Evolutionary conservation across 2,329 filamentous ascomycete species (phyloP).

Genomic region (Claviceps lovelessii): DNA sequence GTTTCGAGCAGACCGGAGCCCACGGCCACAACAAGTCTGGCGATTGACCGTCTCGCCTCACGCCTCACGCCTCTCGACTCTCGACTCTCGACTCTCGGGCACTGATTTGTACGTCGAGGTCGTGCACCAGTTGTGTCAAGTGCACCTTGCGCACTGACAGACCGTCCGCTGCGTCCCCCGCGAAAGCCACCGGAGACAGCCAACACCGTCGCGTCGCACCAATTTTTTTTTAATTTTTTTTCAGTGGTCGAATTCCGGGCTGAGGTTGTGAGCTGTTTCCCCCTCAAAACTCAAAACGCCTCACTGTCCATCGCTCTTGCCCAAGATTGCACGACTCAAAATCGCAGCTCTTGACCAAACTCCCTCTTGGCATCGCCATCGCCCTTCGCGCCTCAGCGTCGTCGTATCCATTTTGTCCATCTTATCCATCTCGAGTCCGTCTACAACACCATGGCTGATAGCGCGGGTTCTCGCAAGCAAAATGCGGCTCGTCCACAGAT

Average conservation of each 20-base stretch:
- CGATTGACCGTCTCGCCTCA: no score
- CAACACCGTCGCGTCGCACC: neutral
- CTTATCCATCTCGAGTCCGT: neutral
- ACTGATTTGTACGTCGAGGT: no score
- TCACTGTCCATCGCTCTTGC: neutral
- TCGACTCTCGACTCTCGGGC: no score
- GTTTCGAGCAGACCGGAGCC: no score
- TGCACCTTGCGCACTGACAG: no score
- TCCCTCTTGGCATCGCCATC: neutral
- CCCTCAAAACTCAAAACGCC: neutral
- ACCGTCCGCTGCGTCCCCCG: neutral
- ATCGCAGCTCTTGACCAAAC: neutral
- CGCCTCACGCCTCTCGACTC: no score
- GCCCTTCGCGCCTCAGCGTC: neutral
- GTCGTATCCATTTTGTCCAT: neutral
- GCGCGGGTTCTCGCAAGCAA: slow-evolving; percentile 17
- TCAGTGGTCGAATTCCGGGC: neutral
- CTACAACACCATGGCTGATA: slow-evolving; percentile 19
- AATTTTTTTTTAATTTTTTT: neutral
- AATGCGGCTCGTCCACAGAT: slow-evolving; percentile 32
- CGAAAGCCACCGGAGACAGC: neutral
- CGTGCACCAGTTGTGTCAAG: no score
- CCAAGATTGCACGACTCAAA: neutral
- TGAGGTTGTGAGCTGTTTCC: neutral
- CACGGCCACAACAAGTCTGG: no score